Evolutionary conservation across 1,139 yeast species (phyloP).

Genomic region (Taiozyma sp.): DNA sequence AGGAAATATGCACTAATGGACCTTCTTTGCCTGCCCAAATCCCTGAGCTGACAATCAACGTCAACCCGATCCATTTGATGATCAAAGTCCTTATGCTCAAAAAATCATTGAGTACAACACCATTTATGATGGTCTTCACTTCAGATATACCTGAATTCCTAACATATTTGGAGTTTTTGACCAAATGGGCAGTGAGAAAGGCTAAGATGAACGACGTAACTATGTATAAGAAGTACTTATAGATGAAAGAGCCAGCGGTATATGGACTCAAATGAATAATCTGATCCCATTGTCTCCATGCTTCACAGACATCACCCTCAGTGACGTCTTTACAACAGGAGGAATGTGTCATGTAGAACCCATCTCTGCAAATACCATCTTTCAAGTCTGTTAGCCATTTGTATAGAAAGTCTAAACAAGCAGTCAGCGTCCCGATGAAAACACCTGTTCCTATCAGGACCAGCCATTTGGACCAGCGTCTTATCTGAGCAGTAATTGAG

Average conservation of each 20-base stretch:
- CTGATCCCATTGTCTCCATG: constrained; percentile 41
- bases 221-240: constrained; percentile 33
- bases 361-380: constrained; percentile 40
- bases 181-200: constrained; percentile 34
- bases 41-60: constrained; percentile 78
- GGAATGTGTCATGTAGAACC: constrained; percentile 31
- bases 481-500: constrained; percentile 14
- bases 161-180: constrained; percentile 73
- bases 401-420: constrained; percentile 54
- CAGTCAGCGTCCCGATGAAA: constrained; percentile 53
- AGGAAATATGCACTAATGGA: constrained; percentile 84
- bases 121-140: constrained; percentile 89
- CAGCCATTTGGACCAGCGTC: constrained; percentile 44
- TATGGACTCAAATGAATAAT: constrained; percentile 22
- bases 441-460: constrained; percentile 54
- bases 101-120: constrained; percentile 78
- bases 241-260: constrained; percentile 24
- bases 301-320: constrained; percentile 28
- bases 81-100: constrained; percentile 70
- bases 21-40: constrained; percentile 93
- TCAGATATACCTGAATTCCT: constrained; percentile 98
- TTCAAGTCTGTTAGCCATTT: constrained; percentile 63
- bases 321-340: constrained; percentile 34
- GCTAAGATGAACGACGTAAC: constrained; percentile 30
- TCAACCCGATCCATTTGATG: constrained; percentile 75